phyloP scores from a whole-genome alignment of 257 asterid genomes.

The Solanum ahanhuiri region DNA sequence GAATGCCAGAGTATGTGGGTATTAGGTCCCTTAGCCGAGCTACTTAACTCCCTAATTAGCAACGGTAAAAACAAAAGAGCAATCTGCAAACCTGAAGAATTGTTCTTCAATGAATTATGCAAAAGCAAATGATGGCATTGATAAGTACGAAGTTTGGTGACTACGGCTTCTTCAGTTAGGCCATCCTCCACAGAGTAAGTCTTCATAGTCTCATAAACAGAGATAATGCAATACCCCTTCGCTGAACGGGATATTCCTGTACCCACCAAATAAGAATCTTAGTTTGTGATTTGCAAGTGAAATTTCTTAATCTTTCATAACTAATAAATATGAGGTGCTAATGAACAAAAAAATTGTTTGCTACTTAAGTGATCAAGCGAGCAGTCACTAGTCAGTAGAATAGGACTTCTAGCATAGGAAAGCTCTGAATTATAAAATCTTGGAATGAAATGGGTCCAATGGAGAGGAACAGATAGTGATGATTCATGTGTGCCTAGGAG shows the following conservation, averaged over 20 bases:
- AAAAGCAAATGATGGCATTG: conserved; percentile 79
- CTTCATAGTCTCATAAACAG: conserved; percentile 88
- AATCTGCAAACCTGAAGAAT: conserved; percentile 59
- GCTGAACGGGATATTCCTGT: conserved; percentile 91
- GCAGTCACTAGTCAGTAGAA: not conserved
- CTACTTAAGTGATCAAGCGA: not conserved
- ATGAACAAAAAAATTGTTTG: not conserved
- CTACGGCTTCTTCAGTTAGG: conserved; percentile 93
- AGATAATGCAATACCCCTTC: conserved; percentile 77
- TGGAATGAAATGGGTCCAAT: not conserved
- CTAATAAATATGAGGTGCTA: not conserved
- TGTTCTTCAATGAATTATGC: conserved; percentile 71
- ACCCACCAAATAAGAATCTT: conserved; percentile 7
- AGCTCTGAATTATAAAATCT: not conserved
- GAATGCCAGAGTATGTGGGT: not conserved
- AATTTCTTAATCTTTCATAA: not conserved
- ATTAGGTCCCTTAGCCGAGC: not conserved
- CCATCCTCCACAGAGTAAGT: conserved; percentile 86
- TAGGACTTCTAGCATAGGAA: not conserved
- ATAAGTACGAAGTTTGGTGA: conserved; percentile 83
- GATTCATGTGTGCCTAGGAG: not conserved
- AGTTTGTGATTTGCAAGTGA: not conserved
- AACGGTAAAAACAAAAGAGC: not conserved
- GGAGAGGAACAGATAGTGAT: not conserved
- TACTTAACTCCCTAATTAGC: not conserved